phyloP scores from a whole-genome alignment of 768 basidiomycete genomes.

The Arthromyces matolae region DNA sequence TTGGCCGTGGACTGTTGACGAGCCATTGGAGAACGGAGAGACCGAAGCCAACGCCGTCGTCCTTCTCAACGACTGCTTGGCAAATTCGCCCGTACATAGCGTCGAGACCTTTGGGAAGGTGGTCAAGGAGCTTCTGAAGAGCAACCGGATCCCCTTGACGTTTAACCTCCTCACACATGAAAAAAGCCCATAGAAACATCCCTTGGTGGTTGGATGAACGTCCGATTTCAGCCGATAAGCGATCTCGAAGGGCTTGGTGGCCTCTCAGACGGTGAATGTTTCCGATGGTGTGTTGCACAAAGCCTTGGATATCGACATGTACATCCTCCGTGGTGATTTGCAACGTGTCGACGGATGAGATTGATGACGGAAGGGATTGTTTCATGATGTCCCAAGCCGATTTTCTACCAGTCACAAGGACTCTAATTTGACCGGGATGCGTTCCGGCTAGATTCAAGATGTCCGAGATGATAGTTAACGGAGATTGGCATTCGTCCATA shows the following conservation, averaged over 20 bases:
- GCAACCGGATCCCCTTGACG: conserved; percentile 1
- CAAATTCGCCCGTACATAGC: conserved; percentile 8
- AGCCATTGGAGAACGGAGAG: conserved; percentile 6
- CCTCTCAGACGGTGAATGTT: background rate
- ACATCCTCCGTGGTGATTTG: conserved; percentile 3
- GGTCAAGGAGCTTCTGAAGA: background rate
- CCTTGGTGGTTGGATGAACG: conserved; percentile 7
- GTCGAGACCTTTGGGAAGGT: conserved; percentile 3
- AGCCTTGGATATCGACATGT: conserved; percentile 4
- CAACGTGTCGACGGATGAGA: background rate
- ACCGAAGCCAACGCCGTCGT: background rate
- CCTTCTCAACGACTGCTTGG: conserved; percentile 1
- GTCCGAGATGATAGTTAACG: background rate
- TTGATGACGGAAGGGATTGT: background rate
- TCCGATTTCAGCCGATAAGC: background rate
- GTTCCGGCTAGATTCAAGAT: background rate
- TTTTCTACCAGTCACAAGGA: conserved; percentile 1
- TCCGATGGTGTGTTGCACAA: background rate
- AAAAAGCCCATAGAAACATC: conserved; percentile 10
- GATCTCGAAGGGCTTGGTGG: background rate
- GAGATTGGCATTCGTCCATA: conserved; percentile 7
- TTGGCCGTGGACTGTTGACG: conserved; percentile 4
- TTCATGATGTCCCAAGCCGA: background rate
- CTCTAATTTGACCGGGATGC: background rate
- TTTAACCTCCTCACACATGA: conserved; percentile 7